Base-by-base conservation (phyloP, 805 yeast species). In the Sugiyamaella chiloensis region DNA sequence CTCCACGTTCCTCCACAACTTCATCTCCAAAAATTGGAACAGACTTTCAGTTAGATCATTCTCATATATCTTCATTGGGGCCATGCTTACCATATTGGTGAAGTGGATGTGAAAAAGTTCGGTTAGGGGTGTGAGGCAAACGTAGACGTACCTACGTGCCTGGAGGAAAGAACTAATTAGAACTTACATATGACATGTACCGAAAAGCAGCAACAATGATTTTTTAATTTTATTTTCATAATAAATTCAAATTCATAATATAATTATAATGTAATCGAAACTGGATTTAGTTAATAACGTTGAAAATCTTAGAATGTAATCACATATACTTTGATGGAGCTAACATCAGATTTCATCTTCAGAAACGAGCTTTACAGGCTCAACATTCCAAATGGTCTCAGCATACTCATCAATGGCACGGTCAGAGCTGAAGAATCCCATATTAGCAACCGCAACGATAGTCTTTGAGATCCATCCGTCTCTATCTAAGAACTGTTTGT, bases 21-120 rank as follows among this genome's bases (percentile, higher is more conserved):
- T 91, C 96, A 65, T 93, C 98, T 53, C 96, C 95, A 70, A 93
- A 88, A 63, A 91, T 90, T 59, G 90, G 91, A 52, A 90, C 96
- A 57, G 90, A 83, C 95, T 57, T n/a, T 16, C 21, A 5, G 24
- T 34, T 34, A 43, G 37, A n/a, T 21, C 21, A 14, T 16, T 16
- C 20, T 21, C 16, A 19, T 8, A 37, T 11, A 14, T 9, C 4
- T 24, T 12, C 12, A 16, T 14, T 8, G 6, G 11, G 23, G 8
- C 12, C 24, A 12, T n/a, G 16, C 46, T 32, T 43, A 43, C 48
- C 45, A 42, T 42, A 7, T 29, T 42, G n/a, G n/a, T 19, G 29
- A 12, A 19, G 37, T 34, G 37, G 19, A 34, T 19, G 19, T 34
- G 37, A 34, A 34, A 34, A 34, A 34, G n/a, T n/a, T n/a, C n/a